Evolutionary conservation across 768 basidiomycete genomes (phyloP).

Genomic region (Rhizopogon sp.): DNA sequence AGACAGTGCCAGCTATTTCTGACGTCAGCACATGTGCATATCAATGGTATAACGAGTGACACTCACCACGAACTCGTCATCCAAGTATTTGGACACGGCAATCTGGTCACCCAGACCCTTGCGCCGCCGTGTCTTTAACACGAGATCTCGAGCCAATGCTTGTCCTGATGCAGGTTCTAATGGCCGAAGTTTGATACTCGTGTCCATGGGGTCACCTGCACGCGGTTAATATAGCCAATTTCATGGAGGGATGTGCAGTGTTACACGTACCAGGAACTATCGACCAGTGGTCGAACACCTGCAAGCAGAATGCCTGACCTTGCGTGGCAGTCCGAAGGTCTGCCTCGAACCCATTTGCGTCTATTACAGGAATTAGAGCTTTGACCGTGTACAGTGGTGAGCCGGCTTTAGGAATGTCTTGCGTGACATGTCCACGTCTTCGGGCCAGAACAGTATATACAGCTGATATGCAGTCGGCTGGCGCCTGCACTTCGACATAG

Average conservation of each 20-base stretch:
- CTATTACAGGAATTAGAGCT: slow-evolving; percentile 96
- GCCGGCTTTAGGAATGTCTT: slow-evolving; percentile 96
- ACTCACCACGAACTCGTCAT: slow-evolving; percentile 93
- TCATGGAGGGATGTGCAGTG: not conserved
- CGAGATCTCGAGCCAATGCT: slow-evolving; percentile 88
- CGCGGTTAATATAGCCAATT: not conserved
- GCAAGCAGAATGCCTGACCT: slow-evolving; percentile 98
- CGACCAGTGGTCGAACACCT: slow-evolving; percentile 98
- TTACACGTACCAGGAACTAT: slow-evolving; percentile 82
- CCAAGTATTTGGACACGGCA: slow-evolving; percentile 94
- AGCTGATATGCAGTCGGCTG: slow-evolving; percentile 97
- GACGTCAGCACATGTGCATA: slow-evolving; percentile 4
- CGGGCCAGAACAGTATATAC: slow-evolving; percentile 99
- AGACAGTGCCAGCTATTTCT: slow-evolving; percentile 77
- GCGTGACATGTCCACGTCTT: slow-evolving; percentile 97
- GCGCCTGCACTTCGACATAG: slow-evolving; percentile 99
- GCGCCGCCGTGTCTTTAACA: slow-evolving; percentile 91
- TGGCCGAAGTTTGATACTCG: slow-evolving; percentile 92
- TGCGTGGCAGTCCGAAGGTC: slow-evolving; percentile 96
- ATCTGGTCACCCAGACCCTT: slow-evolving; percentile 98
- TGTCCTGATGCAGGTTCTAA: slow-evolving; percentile 97
- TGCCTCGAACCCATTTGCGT: slow-evolving; percentile 98
- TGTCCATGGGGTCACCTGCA: slow-evolving; percentile 94
- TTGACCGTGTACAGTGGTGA: slow-evolving; percentile 98
- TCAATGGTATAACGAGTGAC: not conserved